Evolutionary conservation across 441 rosid genomes (phyloP).

Genomic region (Euphorbia schlechtendalii): DNA sequence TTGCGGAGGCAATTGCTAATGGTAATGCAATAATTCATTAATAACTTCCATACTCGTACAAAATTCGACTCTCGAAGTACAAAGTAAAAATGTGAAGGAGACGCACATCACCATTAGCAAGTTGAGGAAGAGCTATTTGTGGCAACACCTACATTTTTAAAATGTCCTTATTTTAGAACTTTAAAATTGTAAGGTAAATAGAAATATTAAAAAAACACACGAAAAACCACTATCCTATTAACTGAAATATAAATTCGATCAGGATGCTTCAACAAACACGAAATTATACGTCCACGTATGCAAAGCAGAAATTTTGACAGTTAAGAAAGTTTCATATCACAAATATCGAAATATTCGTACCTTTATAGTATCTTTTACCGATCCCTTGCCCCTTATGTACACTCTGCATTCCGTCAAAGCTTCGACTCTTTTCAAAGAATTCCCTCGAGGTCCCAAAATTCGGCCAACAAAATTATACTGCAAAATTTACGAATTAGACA

Average conservation of each 20-base stretch:
- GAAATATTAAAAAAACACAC: neutral
- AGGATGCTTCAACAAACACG: no score
- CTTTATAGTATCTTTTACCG: conserved; percentile 82
- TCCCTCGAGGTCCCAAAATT: conserved; percentile 93
- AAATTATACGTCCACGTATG: no score
- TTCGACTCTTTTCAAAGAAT: conserved; percentile 93
- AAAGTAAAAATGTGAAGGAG: conserved; percentile 19
- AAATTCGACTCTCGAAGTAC: no score
- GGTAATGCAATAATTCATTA: conserved; percentile 4
- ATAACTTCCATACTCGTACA: conserved; percentile 15
- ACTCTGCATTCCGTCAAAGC: conserved; percentile 76
- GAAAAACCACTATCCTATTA: no score
- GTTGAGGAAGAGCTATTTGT: conserved; percentile 22
- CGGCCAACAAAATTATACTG: conserved; percentile 96
- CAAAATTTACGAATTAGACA: conserved; percentile 28
- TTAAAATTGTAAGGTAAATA: neutral
- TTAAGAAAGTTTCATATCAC: no score
- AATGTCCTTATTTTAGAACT: conserved; percentile 22
- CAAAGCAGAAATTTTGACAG: no score
- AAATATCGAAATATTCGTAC: conserved; percentile 35
- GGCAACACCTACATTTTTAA: conserved; percentile 28
- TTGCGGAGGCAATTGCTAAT: no score
- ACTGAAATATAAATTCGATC: no score
- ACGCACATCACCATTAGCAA: conserved; percentile 22
- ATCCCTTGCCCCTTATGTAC: conserved; percentile 88